phyloP scores from a whole-genome alignment of 257 asterid species.

The Osmanthus fragrans region DNA sequence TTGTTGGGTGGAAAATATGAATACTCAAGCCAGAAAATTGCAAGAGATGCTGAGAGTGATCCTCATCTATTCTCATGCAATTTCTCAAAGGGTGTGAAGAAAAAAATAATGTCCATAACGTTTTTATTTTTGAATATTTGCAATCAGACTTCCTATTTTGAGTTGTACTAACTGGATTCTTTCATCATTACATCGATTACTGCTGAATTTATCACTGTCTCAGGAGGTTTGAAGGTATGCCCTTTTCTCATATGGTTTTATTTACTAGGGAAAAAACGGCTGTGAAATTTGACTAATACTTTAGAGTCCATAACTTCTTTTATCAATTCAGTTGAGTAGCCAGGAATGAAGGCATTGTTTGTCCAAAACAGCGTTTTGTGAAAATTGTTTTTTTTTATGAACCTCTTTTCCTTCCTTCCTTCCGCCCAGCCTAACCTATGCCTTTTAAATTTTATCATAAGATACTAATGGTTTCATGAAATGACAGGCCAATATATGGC shows the following conservation, averaged over 20 bases:
- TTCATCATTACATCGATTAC: constrained; percentile 22
- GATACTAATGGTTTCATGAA: constrained; percentile 5
- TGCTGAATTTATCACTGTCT: constrained; percentile 40
- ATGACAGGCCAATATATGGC: not conserved
- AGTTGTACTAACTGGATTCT: constrained; percentile 43
- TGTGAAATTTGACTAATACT: not conserved
- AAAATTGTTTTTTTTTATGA: not conserved
- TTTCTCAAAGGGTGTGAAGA: constrained; percentile 38
- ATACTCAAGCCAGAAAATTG: constrained; percentile 53
- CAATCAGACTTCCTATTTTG: not conserved
- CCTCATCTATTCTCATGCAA: constrained; percentile 70
- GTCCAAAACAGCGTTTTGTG: not conserved
- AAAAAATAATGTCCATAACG: not conserved
- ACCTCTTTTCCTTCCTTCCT: not conserved
- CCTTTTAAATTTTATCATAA: not conserved
- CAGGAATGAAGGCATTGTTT: not conserved
- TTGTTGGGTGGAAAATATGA: constrained; percentile 68
- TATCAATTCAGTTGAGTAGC: not conserved
- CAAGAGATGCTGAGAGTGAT: constrained; percentile 54
- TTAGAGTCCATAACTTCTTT: not conserved
- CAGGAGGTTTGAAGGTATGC: constrained; percentile 86
- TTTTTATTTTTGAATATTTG: not conserved
- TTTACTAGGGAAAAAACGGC: constrained; percentile 2
- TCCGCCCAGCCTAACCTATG: not conserved
- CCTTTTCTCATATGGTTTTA: constrained; percentile 18